Evolutionary conservation across 2,329 filamentous ascomycete species (phyloP).

Genomic region (Xylaria sp.): DNA sequence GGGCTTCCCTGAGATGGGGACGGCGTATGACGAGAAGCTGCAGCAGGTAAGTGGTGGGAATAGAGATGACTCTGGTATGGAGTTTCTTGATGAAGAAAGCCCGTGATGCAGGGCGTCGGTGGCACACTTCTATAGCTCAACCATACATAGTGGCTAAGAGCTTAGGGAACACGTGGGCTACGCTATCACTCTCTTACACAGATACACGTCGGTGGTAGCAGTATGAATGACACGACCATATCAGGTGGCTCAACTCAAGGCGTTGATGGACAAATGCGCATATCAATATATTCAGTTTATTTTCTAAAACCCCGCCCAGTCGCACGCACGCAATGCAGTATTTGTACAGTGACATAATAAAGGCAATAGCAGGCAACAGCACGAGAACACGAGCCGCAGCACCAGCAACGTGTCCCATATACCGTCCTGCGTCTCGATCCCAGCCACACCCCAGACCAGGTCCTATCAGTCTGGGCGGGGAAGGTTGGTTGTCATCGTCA

Average conservation of each 20-base stretch:
- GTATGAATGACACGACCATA: not conserved
- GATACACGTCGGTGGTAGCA: conserved; percentile 18
- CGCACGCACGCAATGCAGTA: conserved; percentile 22
- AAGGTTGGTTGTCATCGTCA: conserved; percentile 1
- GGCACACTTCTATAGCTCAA: not conserved
- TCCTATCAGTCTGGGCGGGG: not conserved
- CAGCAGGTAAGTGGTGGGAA: conserved; percentile 40
- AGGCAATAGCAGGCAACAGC: not conserved
- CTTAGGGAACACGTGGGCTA: too few species aligned
- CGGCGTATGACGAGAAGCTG: conserved; percentile 65
- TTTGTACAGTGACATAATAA: conserved; percentile 35
- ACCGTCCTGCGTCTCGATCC: not conserved
- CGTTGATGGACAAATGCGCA: not conserved
- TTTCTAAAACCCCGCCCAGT: conserved; percentile 3
- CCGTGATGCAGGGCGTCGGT: too few species aligned
- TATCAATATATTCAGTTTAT: not conserved
- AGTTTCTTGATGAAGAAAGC: not conserved
- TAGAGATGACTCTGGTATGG: conserved; percentile 17
- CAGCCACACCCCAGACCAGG: not conserved
- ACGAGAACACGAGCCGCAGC: not conserved
- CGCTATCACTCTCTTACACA: too few species aligned
- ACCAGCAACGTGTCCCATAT: not conserved
- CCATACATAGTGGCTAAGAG: not conserved
- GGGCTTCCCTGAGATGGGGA: conserved; percentile 62
- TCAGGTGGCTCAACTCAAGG: not conserved